These are phyloP conservation scores for Trichoderma oligosporum DNA, from an alignment of 2,329 filamentous ascomycete species.

Conservation along the genomic window DNA sequence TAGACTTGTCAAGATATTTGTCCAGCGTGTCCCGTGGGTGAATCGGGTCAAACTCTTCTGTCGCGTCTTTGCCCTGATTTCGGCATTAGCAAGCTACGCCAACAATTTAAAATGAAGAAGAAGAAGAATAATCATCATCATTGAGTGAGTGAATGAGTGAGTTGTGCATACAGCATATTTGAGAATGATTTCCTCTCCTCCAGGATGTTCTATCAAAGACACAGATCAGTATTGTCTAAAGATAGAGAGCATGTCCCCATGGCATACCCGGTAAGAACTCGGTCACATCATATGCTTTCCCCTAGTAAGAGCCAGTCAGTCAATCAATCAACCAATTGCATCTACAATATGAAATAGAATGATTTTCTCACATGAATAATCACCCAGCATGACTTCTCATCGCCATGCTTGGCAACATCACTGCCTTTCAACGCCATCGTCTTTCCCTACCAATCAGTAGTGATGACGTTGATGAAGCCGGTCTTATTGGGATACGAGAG, in stretches of 20 bases:
- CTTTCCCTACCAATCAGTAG: background rate
- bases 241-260: too few species aligned
- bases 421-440: conserved; percentile 47
- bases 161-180: conserved; percentile 70
- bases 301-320: conserved; percentile 38
- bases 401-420: conserved; percentile 68
- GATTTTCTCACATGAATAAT: conserved; percentile 66
- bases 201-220: conserved; percentile 66
- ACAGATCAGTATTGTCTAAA: background rate
- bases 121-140: too few species aligned
- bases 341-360: conserved; percentile 1
- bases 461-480: background rate
- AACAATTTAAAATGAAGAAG: background rate
- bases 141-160: too few species aligned
- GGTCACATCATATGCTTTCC: conserved; percentile 85
- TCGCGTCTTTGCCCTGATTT: conserved; percentile 76
- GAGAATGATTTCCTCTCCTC: conserved; percentile 87
- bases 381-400: conserved; percentile 83
- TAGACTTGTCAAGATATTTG: conserved; percentile 77
- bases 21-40: conserved; percentile 82
- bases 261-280: conserved; percentile 71
- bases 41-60: conserved; percentile 87
- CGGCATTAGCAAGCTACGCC: background rate
- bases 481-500: background rate
- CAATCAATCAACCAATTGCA: background rate